Evolutionary conservation across 768 basidiomycete genomes (phyloP), one percentile per base, ranked within the genome.

Genomic region (Termitomyces sp.): DNA sequence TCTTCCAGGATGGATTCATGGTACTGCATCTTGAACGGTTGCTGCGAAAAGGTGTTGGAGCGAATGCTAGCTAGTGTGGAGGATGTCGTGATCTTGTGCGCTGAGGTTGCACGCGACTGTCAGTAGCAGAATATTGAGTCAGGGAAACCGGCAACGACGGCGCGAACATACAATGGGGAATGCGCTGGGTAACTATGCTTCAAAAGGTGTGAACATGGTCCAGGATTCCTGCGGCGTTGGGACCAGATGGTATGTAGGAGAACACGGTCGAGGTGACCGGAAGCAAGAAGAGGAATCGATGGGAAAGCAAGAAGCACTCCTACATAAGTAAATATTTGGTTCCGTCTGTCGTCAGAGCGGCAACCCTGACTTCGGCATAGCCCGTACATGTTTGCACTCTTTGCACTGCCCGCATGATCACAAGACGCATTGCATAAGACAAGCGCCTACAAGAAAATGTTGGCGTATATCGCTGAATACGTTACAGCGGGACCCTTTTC

Each of bases 251-350:
- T 46, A 31, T 12, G 56, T 36, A n/a, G 13, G 39, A 39, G 31
- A 35, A 48, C 38, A 23, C 45, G 48, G 47, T 50, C 43, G 45
- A 50, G 52, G 38, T 40, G 53, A 38, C 50, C 25, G 53, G 56
- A 57, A 58, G 54, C 48, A 44, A 48, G 45, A 33, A 50, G 10
- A n/a, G 15, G 44, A 50, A 51, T 36, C 27, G 48, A 54, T 53
- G 54, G 43, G 12, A 20, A 50, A 48, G 41, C 45, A 20, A 50
- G 52, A 41, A 48, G 38, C 31, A 42, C 16, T 43, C 38, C 42
- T n/a, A n/a, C n/a, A n/a, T n/a, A n/a, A 38, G 16, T 42, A 50
- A 57, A 55, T 57, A 56, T 54, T 62, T 56, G 53, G 50, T 27
- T 54, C 32, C 12, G 29, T 29, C 40, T 29, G 38, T 43, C 48